These are phyloP conservation scores for Pseudohyphozyma bogoriensis DNA, from an alignment of 768 basidiomycete genomes.

Conservation along the genomic window DNA sequence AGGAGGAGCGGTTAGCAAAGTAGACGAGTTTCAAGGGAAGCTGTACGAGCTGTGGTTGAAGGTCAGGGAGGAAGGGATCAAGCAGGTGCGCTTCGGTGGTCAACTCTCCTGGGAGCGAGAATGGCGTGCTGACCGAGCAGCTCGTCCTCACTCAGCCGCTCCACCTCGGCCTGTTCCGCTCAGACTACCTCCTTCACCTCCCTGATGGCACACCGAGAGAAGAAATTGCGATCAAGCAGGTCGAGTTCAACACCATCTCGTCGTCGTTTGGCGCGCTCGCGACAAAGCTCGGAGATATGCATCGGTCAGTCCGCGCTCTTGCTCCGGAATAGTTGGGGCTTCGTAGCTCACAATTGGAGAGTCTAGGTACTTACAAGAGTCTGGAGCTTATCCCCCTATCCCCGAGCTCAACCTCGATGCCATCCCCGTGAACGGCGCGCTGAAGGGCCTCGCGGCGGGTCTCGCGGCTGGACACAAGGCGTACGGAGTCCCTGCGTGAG, in stretches of 20 bases:
- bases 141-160: conserved; percentile 48
- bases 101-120: neutral
- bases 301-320: conserved; percentile 48
- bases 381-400: conserved; percentile 56
- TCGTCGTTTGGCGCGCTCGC: conserved; percentile 78
- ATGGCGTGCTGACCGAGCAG: neutral
- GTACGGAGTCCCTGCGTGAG: conserved; percentile 43
- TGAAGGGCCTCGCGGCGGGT: conserved; percentile 59
- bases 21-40: conserved; percentile 74
- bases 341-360: no score
- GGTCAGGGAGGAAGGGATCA: conserved; percentile 54
- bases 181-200: conserved; percentile 81
- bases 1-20: conserved; percentile 68
- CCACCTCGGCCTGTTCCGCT: conserved; percentile 83
- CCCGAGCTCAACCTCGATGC: conserved; percentile 45
- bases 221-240: conserved; percentile 68
- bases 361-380: conserved; percentile 54
- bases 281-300: conserved; percentile 56
- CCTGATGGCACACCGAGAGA: conserved; percentile 38
- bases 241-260: conserved; percentile 96
- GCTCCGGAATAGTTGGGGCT: neutral
- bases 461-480: conserved; percentile 68
- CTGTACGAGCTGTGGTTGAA: conserved; percentile 80
- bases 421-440: conserved; percentile 65
- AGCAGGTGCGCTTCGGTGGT: conserved; percentile 43